These are phyloP conservation scores for Pichia norvegensis DNA, from an alignment of 1,139 yeast species.

Conservation along the genomic window DNA sequence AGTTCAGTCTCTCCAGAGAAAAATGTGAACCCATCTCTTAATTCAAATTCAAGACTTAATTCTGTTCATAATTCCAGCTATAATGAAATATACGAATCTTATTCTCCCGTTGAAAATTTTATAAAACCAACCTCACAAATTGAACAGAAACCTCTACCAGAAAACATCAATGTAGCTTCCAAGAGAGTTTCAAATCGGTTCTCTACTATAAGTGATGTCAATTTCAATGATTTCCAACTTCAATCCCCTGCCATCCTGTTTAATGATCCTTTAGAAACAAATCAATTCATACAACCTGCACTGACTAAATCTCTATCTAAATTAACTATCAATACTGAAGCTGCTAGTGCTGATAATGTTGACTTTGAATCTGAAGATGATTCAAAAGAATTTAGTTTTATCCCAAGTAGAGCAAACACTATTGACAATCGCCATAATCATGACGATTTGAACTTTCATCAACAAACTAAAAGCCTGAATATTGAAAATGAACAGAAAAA, in stretches of 20 bases:
- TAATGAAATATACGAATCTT: conserved; percentile 15
- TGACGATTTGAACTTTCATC: too few relatives aligned
- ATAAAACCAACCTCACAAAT: not conserved
- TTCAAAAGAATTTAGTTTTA: conserved; percentile 11
- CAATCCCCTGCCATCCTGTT: conserved; percentile 22
- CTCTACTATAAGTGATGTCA: conserved; percentile 11
- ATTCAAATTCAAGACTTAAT: not conserved
- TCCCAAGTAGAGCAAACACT: conserved; percentile 9
- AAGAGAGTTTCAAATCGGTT: conserved; percentile 10
- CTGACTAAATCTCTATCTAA: conserved; percentile 9
- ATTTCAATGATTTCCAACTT: conserved; percentile 5
- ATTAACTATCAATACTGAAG: conserved; percentile 4
- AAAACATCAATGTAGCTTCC: not conserved
- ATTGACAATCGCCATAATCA: not conserved
- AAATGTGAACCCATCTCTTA: not conserved
- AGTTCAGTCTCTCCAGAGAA: not conserved
- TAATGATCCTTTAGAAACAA: conserved; percentile 20
- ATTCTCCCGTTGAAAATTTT: conserved; percentile 6
- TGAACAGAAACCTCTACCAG: not conserved
- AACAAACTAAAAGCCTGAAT: too few relatives aligned
- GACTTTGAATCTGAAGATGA: conserved; percentile 21
- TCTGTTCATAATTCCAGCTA: conserved; percentile 5
- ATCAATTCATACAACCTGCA: conserved; percentile 16
- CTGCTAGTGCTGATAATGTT: not conserved
- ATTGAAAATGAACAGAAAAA: not conserved